Percentiles rank a stretch among this genome's conserved stretches.
Conservation (phyloP, 768 basidiomycete species). For the Russula emetica region DNA sequence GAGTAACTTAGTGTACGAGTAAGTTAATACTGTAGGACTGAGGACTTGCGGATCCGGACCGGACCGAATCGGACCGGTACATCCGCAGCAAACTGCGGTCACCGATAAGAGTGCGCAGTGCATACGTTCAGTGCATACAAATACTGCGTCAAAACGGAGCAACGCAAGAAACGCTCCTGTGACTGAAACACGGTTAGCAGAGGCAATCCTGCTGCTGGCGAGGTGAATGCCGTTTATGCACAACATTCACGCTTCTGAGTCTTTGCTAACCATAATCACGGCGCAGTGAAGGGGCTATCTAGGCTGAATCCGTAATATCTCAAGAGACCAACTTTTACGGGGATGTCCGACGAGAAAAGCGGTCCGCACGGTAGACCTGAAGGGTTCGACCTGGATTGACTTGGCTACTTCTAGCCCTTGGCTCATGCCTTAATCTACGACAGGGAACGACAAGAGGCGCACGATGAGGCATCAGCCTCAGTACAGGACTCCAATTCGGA, state of each 20-base stretch:
- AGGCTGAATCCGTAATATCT: background rate
- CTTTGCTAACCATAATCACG: background rate
- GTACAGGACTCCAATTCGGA: background rate
- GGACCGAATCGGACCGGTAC: no score
- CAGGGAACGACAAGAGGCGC: background rate
- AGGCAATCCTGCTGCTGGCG: background rate
- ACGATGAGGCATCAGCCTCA: background rate
- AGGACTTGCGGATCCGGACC: no score
- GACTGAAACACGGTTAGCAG: background rate
- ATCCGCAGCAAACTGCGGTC: no score
- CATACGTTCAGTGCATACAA: background rate
- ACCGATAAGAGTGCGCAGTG: no score
- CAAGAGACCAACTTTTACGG: background rate
- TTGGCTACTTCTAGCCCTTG: background rate
- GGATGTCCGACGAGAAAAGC: slow-evolving; percentile 1
- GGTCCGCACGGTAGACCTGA: background rate
- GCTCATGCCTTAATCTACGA: background rate
- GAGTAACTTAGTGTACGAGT: no score
- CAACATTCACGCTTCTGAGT: background rate
- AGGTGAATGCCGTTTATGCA: background rate
- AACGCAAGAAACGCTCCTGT: background rate
- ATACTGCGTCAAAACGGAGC: background rate
- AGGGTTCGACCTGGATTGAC: background rate
- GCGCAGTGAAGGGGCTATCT: background rate
- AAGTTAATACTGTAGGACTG: no score